These are phyloP conservation scores for Kodamaea leandrae DNA, from an alignment of 805 yeast genomes.

Conservation along the genomic window DNA sequence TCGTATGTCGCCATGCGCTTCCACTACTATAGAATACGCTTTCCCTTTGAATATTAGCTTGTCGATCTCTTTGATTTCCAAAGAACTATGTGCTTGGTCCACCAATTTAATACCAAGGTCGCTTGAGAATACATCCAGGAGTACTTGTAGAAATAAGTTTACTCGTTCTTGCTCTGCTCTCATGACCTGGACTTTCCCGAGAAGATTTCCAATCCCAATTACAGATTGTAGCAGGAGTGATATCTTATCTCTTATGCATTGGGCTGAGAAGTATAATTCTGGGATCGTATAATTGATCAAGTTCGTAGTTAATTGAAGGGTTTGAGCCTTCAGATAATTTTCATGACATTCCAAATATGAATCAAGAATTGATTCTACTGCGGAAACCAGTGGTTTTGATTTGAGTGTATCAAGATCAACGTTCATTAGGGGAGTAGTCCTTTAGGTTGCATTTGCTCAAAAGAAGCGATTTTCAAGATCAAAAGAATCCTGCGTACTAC, in stretches of 20 bases:
- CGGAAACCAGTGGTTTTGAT: conserved; percentile 12
- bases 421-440: too few relatives aligned
- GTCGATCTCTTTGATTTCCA: conserved; percentile 32
- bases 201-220: conserved; percentile 33
- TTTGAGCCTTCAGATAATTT: background rate
- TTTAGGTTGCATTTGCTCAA: too few relatives aligned
- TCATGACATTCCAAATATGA: background rate
- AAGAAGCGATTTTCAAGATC: too few relatives aligned
- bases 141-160: conserved; percentile 14
- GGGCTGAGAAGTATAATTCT: conserved; percentile 21
- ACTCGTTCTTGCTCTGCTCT: conserved; percentile 5
- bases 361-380: conserved; percentile 11
- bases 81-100: background rate
- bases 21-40: conserved; percentile 24
- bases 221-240: conserved; percentile 21
- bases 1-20: conserved; percentile 15
- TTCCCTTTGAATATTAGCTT: conserved; percentile 37
- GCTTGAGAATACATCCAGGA: conserved; percentile 16
- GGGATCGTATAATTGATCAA: conserved; percentile 35
- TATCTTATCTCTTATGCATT: conserved; percentile 14
- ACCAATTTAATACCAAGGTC: conserved; percentile 16
- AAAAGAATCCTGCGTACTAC: too few relatives aligned
- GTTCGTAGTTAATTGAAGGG: conserved; percentile 18
- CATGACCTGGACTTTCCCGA: conserved; percentile 15
- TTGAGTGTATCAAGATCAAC: conserved; percentile 13